Conservation (phyloP, 2,329 filamentous ascomycete species). For the Alternaria panax region DNA sequence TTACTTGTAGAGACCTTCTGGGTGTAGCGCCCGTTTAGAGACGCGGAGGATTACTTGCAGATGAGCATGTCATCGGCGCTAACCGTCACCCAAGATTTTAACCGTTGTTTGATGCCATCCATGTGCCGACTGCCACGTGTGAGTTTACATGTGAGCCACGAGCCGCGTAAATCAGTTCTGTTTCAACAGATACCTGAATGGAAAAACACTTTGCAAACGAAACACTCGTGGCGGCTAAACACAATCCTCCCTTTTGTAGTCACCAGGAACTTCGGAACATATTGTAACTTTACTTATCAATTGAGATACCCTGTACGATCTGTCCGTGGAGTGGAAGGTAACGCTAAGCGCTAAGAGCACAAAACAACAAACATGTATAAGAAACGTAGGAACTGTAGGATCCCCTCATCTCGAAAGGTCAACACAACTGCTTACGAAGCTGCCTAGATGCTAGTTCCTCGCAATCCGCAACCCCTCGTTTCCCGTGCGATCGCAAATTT, state of each 20-base stretch:
- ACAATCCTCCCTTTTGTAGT: background rate
- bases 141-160: background rate
- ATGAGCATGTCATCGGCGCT: background rate
- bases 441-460: background rate
- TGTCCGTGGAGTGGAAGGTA: background rate
- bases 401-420: background rate
- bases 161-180: background rate
- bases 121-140: background rate
- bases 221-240: background rate
- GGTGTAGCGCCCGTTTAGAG: background rate
- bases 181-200: background rate
- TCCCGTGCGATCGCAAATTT: background rate
- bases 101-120: slow-evolving; percentile 1
- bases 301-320: background rate
- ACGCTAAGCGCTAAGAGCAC: background rate
- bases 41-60: background rate
- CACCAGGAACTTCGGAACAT: background rate
- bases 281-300: background rate
- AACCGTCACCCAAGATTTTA: background rate
- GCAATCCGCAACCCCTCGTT: background rate
- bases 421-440: background rate
- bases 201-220: background rate
- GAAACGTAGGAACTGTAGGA: background rate
- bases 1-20: background rate
- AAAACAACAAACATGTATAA: background rate